Conservation (phyloP, 208 protist genomes). For the Leishmania amazonensis region DNA sequence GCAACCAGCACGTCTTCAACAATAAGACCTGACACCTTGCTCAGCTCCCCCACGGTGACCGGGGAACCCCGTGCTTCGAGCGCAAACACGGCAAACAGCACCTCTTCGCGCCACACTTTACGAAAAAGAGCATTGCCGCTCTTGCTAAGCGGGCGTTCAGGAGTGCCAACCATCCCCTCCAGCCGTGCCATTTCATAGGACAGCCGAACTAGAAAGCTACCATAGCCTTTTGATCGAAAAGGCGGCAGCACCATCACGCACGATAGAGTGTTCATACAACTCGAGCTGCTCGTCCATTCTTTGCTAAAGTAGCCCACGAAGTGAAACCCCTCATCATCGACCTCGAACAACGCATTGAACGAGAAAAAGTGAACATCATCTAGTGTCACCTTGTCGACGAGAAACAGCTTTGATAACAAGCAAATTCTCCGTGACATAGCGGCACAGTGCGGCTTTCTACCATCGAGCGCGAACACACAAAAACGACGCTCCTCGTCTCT, state of each 20-base stretch:
- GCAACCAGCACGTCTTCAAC: slow-evolving; percentile 66
- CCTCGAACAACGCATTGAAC: slow-evolving; percentile 66
- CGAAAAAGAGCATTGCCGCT: slow-evolving; percentile 66
- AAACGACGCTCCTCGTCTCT: slow-evolving; percentile 29
- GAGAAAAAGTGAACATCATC: slow-evolving; percentile 83
- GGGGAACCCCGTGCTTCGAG: slow-evolving; percentile 39
- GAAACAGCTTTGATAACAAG: slow-evolving; percentile 59
- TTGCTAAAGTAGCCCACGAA: slow-evolving; percentile 83
- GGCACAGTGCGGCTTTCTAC: slow-evolving; percentile 49
- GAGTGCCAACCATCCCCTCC: slow-evolving; percentile 60
- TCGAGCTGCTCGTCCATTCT: slow-evolving; percentile 57
- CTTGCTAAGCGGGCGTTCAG: slow-evolving; percentile 67
- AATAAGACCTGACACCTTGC: slow-evolving; percentile 56
- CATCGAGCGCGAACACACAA: slow-evolving; percentile 72
- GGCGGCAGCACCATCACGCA: slow-evolving; percentile 78
- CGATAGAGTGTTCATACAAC: slow-evolving; percentile 75
- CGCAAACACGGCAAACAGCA: slow-evolving; percentile 49
- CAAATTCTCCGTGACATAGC: slow-evolving; percentile 56
- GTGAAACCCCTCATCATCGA: slow-evolving; percentile 76
- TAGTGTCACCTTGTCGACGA: slow-evolving; percentile 73
- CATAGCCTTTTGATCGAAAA: slow-evolving; percentile 71
- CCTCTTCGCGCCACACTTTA: slow-evolving; percentile 63
- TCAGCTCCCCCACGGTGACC: slow-evolving; percentile 62
- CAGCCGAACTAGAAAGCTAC: slow-evolving; percentile 60
- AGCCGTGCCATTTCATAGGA: slow-evolving; percentile 72